Conservation (phyloP, 2,329 filamentous ascomycete genomes). For the Epichloe sibirici region DNA sequence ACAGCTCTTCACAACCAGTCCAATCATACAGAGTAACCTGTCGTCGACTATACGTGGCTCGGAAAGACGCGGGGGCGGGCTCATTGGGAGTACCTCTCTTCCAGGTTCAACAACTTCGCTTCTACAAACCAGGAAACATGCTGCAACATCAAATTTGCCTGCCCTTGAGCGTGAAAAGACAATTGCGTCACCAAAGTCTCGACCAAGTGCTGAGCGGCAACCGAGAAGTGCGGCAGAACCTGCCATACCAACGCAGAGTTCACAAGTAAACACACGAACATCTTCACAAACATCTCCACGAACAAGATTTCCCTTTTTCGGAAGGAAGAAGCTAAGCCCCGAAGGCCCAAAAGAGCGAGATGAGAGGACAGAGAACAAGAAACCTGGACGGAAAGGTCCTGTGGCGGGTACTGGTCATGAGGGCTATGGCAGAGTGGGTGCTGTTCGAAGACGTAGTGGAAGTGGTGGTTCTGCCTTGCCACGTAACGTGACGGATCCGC, state of each 20-base stretch:
- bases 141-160: conserved; percentile 21
- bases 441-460: conserved; percentile 49
- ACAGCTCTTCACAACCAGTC: conserved; percentile 37
- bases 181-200: conserved; percentile 5
- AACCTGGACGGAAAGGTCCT: conserved; percentile 55
- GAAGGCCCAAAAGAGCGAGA: conserved; percentile 38
- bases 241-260: conserved; percentile 26
- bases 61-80: conserved; percentile 34
- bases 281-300: conserved; percentile 43
- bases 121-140: conserved; percentile 17
- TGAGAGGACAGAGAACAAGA: conserved; percentile 25
- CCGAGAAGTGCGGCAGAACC: conserved; percentile 11
- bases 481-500: conserved; percentile 30
- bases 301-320: conserved; percentile 66
- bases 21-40: conserved; percentile 50
- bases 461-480: conserved; percentile 37
- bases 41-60: conserved; percentile 17
- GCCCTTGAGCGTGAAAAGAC: conserved; percentile 9
- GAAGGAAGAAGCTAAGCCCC: conserved; percentile 53
- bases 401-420: conserved; percentile 91
- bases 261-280: conserved; percentile 40
- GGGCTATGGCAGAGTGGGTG: conserved; percentile 59
- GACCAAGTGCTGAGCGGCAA: conserved; percentile 10
- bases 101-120: conserved; percentile 23
- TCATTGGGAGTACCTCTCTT: conserved; percentile 17